Evolutionary conservation across 352 stramenopile species (phyloP), one percentile per base, ranked within the genome.

Genomic region (Phytophthora meadii): DNA sequence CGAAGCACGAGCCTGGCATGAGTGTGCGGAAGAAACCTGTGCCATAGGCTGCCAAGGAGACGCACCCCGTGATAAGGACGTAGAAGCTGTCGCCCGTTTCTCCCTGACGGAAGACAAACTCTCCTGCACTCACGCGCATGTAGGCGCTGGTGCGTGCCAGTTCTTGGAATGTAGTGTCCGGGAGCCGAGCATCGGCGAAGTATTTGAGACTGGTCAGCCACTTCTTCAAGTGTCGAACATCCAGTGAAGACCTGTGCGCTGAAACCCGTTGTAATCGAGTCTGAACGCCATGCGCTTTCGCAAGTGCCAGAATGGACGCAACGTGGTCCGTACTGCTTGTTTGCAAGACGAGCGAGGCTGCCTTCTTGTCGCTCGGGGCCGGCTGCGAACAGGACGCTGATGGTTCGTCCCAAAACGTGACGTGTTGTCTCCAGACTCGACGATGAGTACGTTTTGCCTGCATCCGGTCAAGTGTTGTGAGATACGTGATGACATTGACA

Each of bases 91-190:
- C 82, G 17, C 82, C 84, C 0, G 81, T 28, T 57, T 93, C 82
- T 11, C 81, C 84, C 45, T 93, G 78, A 11, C 84, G 84, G 48
- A 93, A 93, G 27, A 93, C 70, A 42, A 86, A 90, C 11, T 86
- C 77, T 3, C 84, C 84, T 0, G 81, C 65, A 14, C 19, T 27
- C 53, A 84, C 76, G 1, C 66, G 61, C 32, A 77, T 63, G 54
- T 85, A 90, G 1, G 62, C 65, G 34, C 74, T 81, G 2, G 70
- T 75, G 8, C 74, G 71, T 9, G 84, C 82, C 24, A 91, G 71
- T 14, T 90, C 84, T 30, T 86, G 68, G 32, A 88, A 72, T 1
- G 77, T 70, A 0, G 65, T 17, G 44, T 90, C 81, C 0, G 84
- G 84, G 8, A 93, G 61, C 12, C 59, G 69, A 4, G 78, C 79